Evolutionary conservation across 495 filamentous ascomycete genomes (phyloP).

Genomic region (Cladorrhinum samala): DNA sequence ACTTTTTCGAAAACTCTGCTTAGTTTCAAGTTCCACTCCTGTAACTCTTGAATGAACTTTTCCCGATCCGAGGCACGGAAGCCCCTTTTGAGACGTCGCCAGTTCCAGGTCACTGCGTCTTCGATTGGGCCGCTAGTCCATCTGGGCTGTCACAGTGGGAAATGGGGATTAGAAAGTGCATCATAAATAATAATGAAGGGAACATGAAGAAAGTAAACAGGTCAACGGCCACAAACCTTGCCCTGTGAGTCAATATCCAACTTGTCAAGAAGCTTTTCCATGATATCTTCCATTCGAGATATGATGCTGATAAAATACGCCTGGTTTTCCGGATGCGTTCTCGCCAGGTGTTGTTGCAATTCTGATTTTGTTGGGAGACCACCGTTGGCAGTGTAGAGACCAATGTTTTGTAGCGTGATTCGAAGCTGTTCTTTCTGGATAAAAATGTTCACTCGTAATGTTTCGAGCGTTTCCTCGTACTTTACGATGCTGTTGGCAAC

Average conservation of each 20-base stretch:
- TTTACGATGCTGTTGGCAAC: not conserved
- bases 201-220: not conserved
- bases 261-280: not conserved
- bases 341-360: not conserved
- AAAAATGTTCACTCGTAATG: slow-evolving; percentile 2
- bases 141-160: not conserved
- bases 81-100: not conserved
- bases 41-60: not conserved
- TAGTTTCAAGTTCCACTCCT: slow-evolving; percentile 7
- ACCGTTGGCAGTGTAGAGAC: not conserved
- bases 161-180: not conserved
- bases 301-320: not conserved
- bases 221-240: not conserved
- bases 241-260: slow-evolving; percentile 3
- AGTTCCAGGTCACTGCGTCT: not conserved
- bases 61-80: not conserved
- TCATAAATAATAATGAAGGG: too few species aligned
- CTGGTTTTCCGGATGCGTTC: not conserved
- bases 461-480: slow-evolving; percentile 2
- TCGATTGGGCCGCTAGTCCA: not conserved
- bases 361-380: not conserved
- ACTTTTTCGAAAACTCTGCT: slow-evolving; percentile 5
- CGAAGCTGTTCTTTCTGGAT: slow-evolving; percentile 7
- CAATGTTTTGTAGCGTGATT: slow-evolving; percentile 1
- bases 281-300: not conserved